Base-by-base conservation (phyloP, 2,329 filamentous ascomycete genomes). In the Bipolaris sorokiniana region DNA sequence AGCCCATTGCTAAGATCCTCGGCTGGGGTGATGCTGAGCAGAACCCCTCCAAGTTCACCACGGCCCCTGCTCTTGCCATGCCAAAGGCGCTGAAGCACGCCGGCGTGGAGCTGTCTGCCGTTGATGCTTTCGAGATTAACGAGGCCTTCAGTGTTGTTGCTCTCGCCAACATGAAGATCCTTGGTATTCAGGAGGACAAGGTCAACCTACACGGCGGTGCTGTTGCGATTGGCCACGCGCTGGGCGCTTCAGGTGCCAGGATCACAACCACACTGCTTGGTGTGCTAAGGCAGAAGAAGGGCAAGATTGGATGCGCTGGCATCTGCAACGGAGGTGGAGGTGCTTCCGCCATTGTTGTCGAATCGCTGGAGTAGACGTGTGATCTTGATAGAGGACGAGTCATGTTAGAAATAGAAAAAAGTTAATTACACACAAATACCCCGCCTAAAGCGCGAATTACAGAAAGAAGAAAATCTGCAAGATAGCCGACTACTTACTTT, bases 261-360 rank as follows among this genome's bases (percentile, higher is more conserved):
- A 97, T 99, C 73, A 85, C 97, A 68, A 90, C 92, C 46, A 99
- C 95, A 15, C 80, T 99, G 66, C 86, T 96, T 52, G 90, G 92
- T 62, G 94, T 98, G 34, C 82, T 99, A 72, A 90, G 86, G 78
- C 89, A 95, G 77, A 95, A 93, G 84, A 90, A 92, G 78, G 93
- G 88, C 72, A 97, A 96, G 88, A 88, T 98, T 77, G 95, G 95
- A 55, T 90, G 88, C 73, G 94, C 91, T 37, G 95, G 91, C 73
- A 98, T 99, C 75, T 99, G 95, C 87, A 99, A 99, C 79, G 95
- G 95, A 65, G 95, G 95, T 56, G 95, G 95, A 70, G 95, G 95
- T 76, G 95, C 95, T 58, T 96, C 91, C 71, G 95, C 95, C 56
- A 82, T 99, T 66, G 91, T 99, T 62, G 87, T 99, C 71, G 95